Evolutionary conservation across 768 basidiomycete genomes (phyloP).

Genomic region (Pulveroboletus sp.): DNA sequence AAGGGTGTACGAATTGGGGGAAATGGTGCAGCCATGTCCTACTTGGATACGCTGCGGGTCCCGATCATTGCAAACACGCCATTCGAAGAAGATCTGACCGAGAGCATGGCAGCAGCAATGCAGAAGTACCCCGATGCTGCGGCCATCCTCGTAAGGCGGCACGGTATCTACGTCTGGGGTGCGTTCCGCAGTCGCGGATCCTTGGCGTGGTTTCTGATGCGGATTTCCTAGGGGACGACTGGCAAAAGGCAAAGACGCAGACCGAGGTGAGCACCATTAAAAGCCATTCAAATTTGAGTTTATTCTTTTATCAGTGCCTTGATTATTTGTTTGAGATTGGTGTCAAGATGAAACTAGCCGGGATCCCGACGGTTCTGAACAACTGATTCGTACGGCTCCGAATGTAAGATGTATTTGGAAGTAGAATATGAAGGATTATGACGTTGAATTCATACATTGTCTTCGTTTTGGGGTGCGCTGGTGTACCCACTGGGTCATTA

Average conservation of each 20-base stretch:
- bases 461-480: neutral
- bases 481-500: neutral
- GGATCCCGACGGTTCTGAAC: constrained; percentile 47
- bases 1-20: constrained; percentile 82
- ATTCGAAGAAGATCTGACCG: constrained; percentile 84
- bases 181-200: constrained; percentile 8
- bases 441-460: neutral
- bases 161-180: constrained; percentile 90
- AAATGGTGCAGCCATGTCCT: constrained; percentile 71
- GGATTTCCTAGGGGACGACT: constrained; percentile 50
- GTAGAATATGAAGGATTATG: neutral
- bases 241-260: constrained; percentile 90
- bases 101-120: constrained; percentile 89
- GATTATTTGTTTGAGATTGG: constrained; percentile 90
- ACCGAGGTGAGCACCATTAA: constrained; percentile 57
- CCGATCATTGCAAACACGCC: constrained; percentile 94
- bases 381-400: constrained; percentile 8
- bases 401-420: neutral
- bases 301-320: constrained; percentile 54
- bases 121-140: constrained; percentile 73
- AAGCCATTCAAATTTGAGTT: neutral
- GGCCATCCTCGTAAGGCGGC: constrained; percentile 72
- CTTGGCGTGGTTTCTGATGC: constrained; percentile 9
- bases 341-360: constrained; percentile 75
- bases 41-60: constrained; percentile 80